Evolutionary conservation across 2,329 filamentous ascomycete species (phyloP).

Genomic region (Mollisiaceae sp.): DNA sequence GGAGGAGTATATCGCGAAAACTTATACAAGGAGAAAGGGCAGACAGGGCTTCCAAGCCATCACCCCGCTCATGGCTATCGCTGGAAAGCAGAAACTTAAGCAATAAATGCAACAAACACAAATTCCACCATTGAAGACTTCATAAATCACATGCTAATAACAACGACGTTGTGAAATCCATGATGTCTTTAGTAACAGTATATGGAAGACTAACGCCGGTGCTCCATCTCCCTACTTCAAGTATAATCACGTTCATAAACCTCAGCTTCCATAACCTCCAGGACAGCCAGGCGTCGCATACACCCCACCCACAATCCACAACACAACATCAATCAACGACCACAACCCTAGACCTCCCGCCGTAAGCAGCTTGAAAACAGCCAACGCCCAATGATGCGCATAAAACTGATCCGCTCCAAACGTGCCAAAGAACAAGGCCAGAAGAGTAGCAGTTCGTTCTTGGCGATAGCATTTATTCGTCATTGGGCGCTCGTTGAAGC

Average conservation of each 20-base stretch:
- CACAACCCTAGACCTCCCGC: background rate
- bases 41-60: slow-evolving; percentile 54
- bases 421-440: background rate
- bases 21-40: slow-evolving; percentile 56
- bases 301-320: slow-evolving; percentile 5
- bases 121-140: no score
- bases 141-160: no score
- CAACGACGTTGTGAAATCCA: no score
- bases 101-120: no score
- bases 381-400: background rate
- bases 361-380: slow-evolving; percentile 1
- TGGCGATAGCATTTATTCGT: slow-evolving; percentile 5
- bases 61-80: slow-evolving; percentile 52
- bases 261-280: background rate
- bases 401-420: background rate
- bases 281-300: slow-evolving; percentile 1
- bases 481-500: background rate
- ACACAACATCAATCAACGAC: background rate
- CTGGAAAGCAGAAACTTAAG: slow-evolving; percentile 39
- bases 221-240: no score
- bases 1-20: slow-evolving; percentile 65
- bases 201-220: no score
- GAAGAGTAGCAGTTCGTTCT: slow-evolving; percentile 4
- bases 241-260: background rate
- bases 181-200: no score